Conservation (phyloP, 2,329 filamentous ascomycete species). For the Thermothelomyces thermophilus region DNA sequence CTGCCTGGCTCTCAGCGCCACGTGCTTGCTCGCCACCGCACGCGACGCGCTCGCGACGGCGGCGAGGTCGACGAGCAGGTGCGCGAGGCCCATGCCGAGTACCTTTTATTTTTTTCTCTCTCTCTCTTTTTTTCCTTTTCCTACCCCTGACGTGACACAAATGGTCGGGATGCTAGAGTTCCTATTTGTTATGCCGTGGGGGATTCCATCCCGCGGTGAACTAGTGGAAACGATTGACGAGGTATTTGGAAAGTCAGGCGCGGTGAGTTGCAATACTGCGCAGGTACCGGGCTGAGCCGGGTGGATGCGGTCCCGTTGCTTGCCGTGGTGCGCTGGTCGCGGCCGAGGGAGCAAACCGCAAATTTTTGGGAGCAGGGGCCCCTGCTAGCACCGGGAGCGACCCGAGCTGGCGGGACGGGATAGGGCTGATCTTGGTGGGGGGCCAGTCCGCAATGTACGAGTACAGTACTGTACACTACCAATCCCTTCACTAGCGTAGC, state of each 20-base stretch:
- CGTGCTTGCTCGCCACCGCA: conserved; percentile 57
- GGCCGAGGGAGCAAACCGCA: conserved; percentile 5
- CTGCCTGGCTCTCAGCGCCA: conserved; percentile 50
- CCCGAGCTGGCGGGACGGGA: conserved; percentile 7
- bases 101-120: neutral
- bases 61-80: conserved; percentile 61
- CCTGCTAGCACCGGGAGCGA: conserved; percentile 17
- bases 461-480: neutral
- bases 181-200: neutral
- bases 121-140: neutral
- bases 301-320: neutral
- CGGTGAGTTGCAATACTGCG: too few species aligned
- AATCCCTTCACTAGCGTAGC: too few species aligned
- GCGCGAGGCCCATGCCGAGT: conserved; percentile 52
- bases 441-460: neutral
- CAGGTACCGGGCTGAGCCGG: neutral
- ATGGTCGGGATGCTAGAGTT: neutral
- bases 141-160: too few species aligned
- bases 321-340: neutral
- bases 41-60: conserved; percentile 64
- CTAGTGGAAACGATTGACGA: too few species aligned
- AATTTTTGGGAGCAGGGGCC: conserved; percentile 14
- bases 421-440: conserved; percentile 4
- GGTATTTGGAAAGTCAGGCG: too few species aligned
- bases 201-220: neutral